A percentile compares a stretch with the other conserved stretches of the same genome.
These are phyloP conservation scores for Penicillium hesseltinei DNA, from an alignment of 2,329 filamentous ascomycete genomes.

Conservation along the genomic window DNA sequence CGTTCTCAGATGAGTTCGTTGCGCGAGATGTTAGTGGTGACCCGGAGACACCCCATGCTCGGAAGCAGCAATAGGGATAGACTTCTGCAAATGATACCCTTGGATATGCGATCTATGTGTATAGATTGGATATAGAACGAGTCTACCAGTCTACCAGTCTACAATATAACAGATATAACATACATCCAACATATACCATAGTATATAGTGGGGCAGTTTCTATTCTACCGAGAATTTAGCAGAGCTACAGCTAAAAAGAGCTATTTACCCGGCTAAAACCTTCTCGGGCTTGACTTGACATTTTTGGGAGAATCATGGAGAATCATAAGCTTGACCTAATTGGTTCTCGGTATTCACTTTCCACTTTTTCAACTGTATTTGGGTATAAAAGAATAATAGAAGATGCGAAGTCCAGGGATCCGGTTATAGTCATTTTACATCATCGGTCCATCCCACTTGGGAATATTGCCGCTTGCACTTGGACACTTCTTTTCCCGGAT, in stretches of 20 bases:
- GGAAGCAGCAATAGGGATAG: conserved; percentile 8
- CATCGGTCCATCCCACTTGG: conserved; percentile 12
- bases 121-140: conserved; percentile 18
- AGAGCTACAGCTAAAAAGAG: conserved; percentile 3
- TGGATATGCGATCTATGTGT: conserved; percentile 11
- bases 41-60: conserved; percentile 57
- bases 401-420: neutral
- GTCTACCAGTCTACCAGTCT: neutral
- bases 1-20: conserved; percentile 78
- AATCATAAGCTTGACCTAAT: neutral
- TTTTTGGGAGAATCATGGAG: neutral
- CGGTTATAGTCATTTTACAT: conserved; percentile 19
- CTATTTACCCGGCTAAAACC: conserved; percentile 8
- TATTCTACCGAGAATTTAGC: conserved; percentile 20
- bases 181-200: neutral
- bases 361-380: neutral
- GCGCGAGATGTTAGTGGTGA: conserved; percentile 57
- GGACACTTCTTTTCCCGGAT: neutral
- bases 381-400: neutral
- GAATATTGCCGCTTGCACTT: conserved; percentile 11
- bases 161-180: neutral
- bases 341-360: conserved; percentile 2
- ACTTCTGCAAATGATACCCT: conserved; percentile 19
- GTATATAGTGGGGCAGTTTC: conserved; percentile 5
- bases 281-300: conserved; percentile 3